Evolutionary conservation across 768 basidiomycete species (phyloP).

Genomic region (Termitomyces sp.): DNA sequence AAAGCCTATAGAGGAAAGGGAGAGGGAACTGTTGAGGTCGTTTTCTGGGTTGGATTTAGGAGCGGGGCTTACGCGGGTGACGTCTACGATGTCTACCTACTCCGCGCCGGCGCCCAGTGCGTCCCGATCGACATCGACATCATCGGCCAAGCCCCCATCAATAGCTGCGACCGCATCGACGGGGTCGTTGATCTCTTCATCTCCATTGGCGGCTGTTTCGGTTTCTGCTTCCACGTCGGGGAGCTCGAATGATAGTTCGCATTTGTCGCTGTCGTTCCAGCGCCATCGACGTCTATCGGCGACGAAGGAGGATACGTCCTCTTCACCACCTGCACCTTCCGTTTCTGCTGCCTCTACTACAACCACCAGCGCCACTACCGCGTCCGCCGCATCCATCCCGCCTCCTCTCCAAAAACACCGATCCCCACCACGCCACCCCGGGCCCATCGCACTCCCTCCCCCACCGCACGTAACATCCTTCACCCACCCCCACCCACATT

Average conservation of each 20-base stretch:
- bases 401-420: slow-evolving; percentile 22
- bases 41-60: not conserved
- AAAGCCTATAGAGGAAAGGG: not conserved
- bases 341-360: not conserved
- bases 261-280: not conserved
- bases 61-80: not conserved
- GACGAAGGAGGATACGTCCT: not conserved
- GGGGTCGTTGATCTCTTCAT: slow-evolving; percentile 6
- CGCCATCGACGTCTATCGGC: not conserved
- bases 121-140: slow-evolving; percentile 19
- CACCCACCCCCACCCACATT: slow-evolving; percentile 22
- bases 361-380: slow-evolving; percentile 8
- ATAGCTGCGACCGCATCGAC: slow-evolving; percentile 4
- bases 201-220: slow-evolving; percentile 7
- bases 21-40: not conserved
- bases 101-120: slow-evolving; percentile 3
- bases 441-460: slow-evolving; percentile 68
- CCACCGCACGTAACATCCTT: slow-evolving; percentile 45
- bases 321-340: not conserved
- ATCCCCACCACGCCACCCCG: slow-evolving; percentile 53
- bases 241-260: not conserved
- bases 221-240: slow-evolving; percentile 14
- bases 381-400: slow-evolving; percentile 41
- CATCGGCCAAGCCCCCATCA: slow-evolving; percentile 8
- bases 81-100: not conserved